Evolutionary conservation across 2,329 filamentous ascomycete genomes (phyloP).

Genomic region (Plectosphaerella plurivora): DNA sequence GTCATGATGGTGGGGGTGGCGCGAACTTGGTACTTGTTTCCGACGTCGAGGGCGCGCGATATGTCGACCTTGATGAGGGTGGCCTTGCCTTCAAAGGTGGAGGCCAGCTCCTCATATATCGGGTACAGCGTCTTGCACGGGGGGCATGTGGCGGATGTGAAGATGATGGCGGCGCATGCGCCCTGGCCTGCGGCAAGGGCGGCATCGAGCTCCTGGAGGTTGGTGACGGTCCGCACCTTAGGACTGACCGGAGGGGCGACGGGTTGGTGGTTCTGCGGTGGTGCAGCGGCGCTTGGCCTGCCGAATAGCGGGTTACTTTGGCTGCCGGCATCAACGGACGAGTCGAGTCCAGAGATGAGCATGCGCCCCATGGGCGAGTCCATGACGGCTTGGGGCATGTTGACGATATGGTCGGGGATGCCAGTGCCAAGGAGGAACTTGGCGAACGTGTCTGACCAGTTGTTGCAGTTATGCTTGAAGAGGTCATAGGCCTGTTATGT

Average conservation of each 20-base stretch:
- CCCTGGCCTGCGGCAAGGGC: slow-evolving; percentile 54
- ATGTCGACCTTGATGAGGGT: slow-evolving; percentile 82
- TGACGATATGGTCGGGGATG: slow-evolving; percentile 82
- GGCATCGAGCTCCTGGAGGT: slow-evolving; percentile 53
- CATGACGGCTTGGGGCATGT: slow-evolving; percentile 79
- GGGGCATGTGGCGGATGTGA: slow-evolving; percentile 81
- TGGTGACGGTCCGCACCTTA: slow-evolving; percentile 57
- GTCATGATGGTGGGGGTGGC: slow-evolving; percentile 89
- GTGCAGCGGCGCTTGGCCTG: slow-evolving; percentile 31
- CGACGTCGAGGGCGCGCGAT: slow-evolving; percentile 59
- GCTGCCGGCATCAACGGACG: slow-evolving; percentile 45
- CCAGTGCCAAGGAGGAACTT: slow-evolving; percentile 82
- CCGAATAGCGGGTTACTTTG: slow-evolving; percentile 49
- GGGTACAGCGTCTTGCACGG: slow-evolving; percentile 84
- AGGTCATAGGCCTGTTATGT: slow-evolving; percentile 73
- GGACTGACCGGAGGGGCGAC: slow-evolving; percentile 17
- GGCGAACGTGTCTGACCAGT: slow-evolving; percentile 89
- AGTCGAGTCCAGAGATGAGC: slow-evolving; percentile 66
- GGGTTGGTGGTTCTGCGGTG: slow-evolving; percentile 14
- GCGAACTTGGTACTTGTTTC: slow-evolving; percentile 60
- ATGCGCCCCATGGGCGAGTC: slow-evolving; percentile 85
- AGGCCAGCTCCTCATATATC: slow-evolving; percentile 73
- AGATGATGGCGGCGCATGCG: slow-evolving; percentile 80
- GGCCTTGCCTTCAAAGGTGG: slow-evolving; percentile 61
- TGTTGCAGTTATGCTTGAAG: slow-evolving; percentile 93